Base-by-base conservation (phyloP, 352 stramenopile species). In the Phytophthora sp. region DNA sequence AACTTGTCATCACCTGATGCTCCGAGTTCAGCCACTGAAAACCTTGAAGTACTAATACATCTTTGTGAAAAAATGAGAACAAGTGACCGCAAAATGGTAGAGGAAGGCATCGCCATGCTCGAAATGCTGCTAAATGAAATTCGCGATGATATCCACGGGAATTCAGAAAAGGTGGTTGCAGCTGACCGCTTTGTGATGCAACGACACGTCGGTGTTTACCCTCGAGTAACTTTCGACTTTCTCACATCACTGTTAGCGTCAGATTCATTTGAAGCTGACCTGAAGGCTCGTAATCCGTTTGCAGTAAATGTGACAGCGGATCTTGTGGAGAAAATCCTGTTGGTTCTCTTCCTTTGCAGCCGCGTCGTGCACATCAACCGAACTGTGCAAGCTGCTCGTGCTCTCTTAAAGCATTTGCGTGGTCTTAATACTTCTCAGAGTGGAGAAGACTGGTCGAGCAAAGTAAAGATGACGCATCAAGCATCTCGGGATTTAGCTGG, bases 361-460 rank as follows among this genome's bases (percentile, higher is more conserved):
- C 85, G 87, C 8, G 94, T 96, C 49, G 81, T 93, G 20, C 87
- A 96, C 52, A 82, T 92, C 31, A 94, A 94, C 56, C 80, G 84
- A 54, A 88, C 83, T 20, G 72, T 94, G 13, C 70, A 87, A 23
- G 64, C 86, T 11, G 72, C 82, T 26, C 66, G 69, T 26, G 64
- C 45, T 59, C 65, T 77, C 42, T 32, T 72, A 7, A 63, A 63
- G 30, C 57, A 64, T 43, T 38, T 77, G 8, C 55, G 48, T 15
- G 37, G 23, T 21, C 30, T 72, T 53, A 17, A 21, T 32, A 17
- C 12, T 26, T 4, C 21, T n/a, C 49, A 55, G 21, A 49, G 17
- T 38, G 38, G 17, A 34, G 58, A 69, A 2, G 42, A 74, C 24
- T 65, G 39, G 35, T 72, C 54, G 20, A 80, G 62, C 31, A 72